A percentile compares a stretch with the other conserved stretches of the same genome.
phyloP scores from a whole-genome alignment of 176 grass and related monocot species.

The Olyra latifolia region DNA sequence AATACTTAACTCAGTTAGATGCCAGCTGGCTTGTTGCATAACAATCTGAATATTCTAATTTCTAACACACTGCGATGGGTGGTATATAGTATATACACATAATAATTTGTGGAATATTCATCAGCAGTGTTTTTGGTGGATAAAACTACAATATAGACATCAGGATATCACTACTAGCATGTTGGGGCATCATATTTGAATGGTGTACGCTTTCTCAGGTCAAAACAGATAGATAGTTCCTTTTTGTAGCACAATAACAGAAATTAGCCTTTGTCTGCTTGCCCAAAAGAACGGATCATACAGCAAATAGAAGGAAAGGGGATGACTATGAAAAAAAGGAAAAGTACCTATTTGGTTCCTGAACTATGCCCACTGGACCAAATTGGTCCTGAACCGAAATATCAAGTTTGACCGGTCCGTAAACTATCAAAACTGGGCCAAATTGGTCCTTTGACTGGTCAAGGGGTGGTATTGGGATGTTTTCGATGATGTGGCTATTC shows the following conservation, averaged over 20 bases:
- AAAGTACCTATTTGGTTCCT: too few relatives aligned
- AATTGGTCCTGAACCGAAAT: too few relatives aligned
- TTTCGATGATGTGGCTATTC: too few relatives aligned
- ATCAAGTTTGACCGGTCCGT: too few relatives aligned
- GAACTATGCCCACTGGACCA: too few relatives aligned
- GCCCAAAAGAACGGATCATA: background rate
- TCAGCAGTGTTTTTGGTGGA: background rate
- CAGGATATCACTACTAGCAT: background rate
- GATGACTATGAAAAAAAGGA: too few relatives aligned
- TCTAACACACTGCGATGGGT: background rate
- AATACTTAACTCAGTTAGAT: background rate
- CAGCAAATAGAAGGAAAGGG: background rate
- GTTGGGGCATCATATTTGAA: background rate
- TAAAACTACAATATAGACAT: background rate
- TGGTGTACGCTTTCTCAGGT: background rate
- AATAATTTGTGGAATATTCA: background rate
- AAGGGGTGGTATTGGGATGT: too few relatives aligned
- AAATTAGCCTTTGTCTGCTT: background rate
- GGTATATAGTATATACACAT: background rate
- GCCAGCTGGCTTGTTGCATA: background rate
- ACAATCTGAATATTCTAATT: constrained; percentile 3
- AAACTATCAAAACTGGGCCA: too few relatives aligned
- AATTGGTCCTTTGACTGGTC: too few relatives aligned
- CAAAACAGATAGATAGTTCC: background rate
- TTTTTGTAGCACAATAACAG: constrained; percentile 3